Conservation (phyloP, 2,329 filamentous ascomycete genomes). For the Pyricularia grisea region DNA sequence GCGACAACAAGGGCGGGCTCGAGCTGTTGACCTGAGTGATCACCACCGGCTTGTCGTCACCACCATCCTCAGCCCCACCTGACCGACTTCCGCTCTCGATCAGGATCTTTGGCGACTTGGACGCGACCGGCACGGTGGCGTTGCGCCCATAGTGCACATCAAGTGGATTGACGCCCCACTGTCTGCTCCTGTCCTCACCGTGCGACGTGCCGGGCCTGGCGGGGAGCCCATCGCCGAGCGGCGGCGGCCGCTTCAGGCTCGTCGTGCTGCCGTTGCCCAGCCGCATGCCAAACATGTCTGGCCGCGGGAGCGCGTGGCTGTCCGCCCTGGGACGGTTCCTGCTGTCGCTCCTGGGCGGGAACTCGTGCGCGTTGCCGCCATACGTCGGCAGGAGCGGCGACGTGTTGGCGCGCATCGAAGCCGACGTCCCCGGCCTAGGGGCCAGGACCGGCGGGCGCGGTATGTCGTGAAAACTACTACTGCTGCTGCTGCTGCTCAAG, state of each 20-base stretch:
- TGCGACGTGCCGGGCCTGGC: conserved; percentile 21
- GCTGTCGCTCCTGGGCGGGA: neutral
- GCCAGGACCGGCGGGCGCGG: conserved; percentile 3
- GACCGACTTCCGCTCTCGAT: conserved; percentile 7
- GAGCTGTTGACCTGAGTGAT: conserved; percentile 52
- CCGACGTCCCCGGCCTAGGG: conserved; percentile 25
- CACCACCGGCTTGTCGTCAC: conserved; percentile 16
- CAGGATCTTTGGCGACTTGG: conserved; percentile 4
- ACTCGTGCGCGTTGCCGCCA: neutral
- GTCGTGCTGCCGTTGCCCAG: neutral
- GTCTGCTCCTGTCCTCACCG: conserved; percentile 23
- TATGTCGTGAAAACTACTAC: conserved; percentile 14
- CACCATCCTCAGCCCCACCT: conserved; percentile 23
- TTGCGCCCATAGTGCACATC: conserved; percentile 31
- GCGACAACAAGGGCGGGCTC: conserved; percentile 20
- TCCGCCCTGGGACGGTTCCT: neutral
- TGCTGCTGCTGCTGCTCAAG: conserved; percentile 20
- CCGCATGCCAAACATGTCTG: neutral
- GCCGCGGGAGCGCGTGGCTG: neutral
- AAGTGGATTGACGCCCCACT: conserved; percentile 38
- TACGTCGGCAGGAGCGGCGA: neutral
- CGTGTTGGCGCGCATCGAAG: conserved; percentile 18
- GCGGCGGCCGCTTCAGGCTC: conserved; percentile 12
- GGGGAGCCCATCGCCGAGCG: conserved; percentile 20
- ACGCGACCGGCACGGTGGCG: conserved; percentile 14